Evolutionary conservation across 768 basidiomycete species (phyloP).

Genomic region (Nidularia sp.): DNA sequence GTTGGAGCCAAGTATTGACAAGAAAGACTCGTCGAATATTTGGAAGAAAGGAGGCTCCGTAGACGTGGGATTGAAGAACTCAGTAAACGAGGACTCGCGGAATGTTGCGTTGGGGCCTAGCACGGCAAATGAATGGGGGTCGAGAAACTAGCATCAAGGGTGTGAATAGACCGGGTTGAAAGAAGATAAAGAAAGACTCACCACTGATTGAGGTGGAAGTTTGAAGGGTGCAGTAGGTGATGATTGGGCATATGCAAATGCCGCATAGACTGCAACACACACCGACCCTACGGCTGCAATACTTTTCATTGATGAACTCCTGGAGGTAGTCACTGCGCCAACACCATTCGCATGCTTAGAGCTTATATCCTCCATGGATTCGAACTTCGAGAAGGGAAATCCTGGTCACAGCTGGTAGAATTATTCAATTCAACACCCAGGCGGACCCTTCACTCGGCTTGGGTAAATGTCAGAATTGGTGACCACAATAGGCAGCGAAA

Average conservation of each 20-base stretch:
- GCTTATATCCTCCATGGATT: neutral
- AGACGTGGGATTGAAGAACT: constrained; percentile 59
- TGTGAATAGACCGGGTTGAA: neutral
- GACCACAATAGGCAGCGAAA: no score
- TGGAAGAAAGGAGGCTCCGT: constrained; percentile 57
- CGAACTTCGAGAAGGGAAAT: neutral
- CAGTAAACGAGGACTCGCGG: constrained; percentile 29
- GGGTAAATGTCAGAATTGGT: no score
- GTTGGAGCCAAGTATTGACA: constrained; percentile 49
- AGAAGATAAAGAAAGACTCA: constrained; percentile 6
- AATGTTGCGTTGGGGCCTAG: constrained; percentile 38
- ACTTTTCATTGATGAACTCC: neutral
- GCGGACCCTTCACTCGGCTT: no score
- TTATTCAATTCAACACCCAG: neutral
- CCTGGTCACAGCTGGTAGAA: neutral
- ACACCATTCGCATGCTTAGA: neutral
- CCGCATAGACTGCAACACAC: neutral
- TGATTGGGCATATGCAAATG: neutral
- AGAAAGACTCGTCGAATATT: constrained; percentile 47
- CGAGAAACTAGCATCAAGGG: constrained; percentile 39
- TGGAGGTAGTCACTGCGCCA: neutral
- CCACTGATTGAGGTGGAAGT: constrained; percentile 21
- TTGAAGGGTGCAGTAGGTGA: neutral
- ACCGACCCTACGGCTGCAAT: neutral
- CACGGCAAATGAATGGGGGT: constrained; percentile 49